phyloP scores from a whole-genome alignment of 2,329 filamentous ascomycete species.

The Ophiostoma fasciatum region DNA sequence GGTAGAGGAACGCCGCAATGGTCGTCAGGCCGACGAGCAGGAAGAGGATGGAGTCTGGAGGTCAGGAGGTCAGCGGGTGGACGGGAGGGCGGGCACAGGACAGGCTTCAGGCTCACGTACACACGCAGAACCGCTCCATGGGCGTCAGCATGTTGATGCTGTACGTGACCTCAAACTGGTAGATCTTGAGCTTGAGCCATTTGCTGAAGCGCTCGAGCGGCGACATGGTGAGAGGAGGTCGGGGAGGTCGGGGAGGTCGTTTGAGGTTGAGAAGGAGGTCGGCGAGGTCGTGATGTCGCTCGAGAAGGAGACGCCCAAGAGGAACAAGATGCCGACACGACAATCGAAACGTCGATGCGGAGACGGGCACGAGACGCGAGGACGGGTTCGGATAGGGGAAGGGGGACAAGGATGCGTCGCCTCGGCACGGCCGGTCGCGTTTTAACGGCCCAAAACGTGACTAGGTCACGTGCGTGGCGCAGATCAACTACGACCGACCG shows the following conservation, averaged over 20 bases:
- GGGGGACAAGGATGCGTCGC: too few relatives aligned
- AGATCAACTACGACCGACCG: too few relatives aligned
- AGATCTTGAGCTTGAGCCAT: slow-evolving; percentile 89
- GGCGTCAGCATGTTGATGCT: slow-evolving; percentile 94
- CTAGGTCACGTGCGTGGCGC: too few relatives aligned
- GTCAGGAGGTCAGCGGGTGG: neutral
- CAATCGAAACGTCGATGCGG: too few relatives aligned
- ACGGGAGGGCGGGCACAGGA: too few relatives aligned
- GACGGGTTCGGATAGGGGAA: too few relatives aligned
- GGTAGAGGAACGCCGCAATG: slow-evolving; percentile 80
- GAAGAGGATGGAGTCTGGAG: slow-evolving; percentile 78
- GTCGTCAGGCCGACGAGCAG: slow-evolving; percentile 74
- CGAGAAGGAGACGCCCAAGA: too few relatives aligned
- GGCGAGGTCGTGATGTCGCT: too few relatives aligned
- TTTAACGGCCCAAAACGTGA: too few relatives aligned
- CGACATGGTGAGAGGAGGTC: slow-evolving; percentile 26
- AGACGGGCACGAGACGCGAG: too few relatives aligned
- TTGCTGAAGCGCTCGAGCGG: slow-evolving; percentile 45
- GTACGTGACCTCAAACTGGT: slow-evolving; percentile 97
- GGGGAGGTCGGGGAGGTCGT: slow-evolving; percentile 1
- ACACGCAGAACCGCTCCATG: slow-evolving; percentile 93
- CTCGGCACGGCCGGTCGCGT: too few relatives aligned
- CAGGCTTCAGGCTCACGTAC: slow-evolving; percentile 37
- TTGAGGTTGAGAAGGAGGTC: neutral
- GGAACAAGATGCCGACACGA: too few relatives aligned